Conservation (phyloP, 768 basidiomycete genomes). For the Tricholoma furcatifolium region DNA sequence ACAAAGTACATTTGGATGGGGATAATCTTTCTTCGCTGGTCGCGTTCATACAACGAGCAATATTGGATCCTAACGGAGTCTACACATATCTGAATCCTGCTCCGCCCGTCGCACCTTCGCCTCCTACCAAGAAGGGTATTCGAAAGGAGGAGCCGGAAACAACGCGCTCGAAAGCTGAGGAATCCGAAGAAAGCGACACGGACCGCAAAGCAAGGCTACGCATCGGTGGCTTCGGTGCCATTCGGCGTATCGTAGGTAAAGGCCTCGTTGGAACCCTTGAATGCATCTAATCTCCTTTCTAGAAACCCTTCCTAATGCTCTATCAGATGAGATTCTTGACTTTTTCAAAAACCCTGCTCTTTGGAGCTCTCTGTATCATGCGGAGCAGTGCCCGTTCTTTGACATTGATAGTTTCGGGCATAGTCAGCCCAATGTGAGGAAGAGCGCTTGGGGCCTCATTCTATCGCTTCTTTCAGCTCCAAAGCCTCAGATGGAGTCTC, state of each 20-base stretch:
- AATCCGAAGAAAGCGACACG: conserved; percentile 64
- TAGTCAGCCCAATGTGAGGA: conserved; percentile 69
- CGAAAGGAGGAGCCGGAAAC: conserved; percentile 30
- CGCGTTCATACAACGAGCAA: conserved; percentile 50
- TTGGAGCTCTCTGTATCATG: conserved; percentile 59
- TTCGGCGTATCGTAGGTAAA: conserved; percentile 64
- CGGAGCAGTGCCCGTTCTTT: conserved; percentile 39
- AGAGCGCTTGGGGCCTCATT: conserved; percentile 64
- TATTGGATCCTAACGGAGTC: conserved; percentile 61
- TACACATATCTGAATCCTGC: conserved; percentile 65
- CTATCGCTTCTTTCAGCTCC: conserved; percentile 40
- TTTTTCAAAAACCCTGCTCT: conserved; percentile 50
- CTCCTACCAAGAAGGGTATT: conserved; percentile 31
- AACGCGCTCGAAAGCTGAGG: conserved; percentile 47
- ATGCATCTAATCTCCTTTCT: not conserved
- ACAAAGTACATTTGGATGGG: conserved; percentile 30
- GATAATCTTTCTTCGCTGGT: conserved; percentile 36
- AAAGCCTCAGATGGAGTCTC: conserved; percentile 34
- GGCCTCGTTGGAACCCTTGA: not conserved
- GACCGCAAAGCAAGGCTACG: conserved; percentile 72
- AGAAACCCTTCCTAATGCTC: conserved; percentile 17
- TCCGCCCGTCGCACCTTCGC: conserved; percentile 36
- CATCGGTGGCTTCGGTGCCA: conserved; percentile 63
- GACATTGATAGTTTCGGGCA: conserved; percentile 52
- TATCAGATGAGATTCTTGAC: conserved; percentile 30